phyloP scores from a whole-genome alignment of 208 protist species.

The Crithidia brevicula region DNA sequence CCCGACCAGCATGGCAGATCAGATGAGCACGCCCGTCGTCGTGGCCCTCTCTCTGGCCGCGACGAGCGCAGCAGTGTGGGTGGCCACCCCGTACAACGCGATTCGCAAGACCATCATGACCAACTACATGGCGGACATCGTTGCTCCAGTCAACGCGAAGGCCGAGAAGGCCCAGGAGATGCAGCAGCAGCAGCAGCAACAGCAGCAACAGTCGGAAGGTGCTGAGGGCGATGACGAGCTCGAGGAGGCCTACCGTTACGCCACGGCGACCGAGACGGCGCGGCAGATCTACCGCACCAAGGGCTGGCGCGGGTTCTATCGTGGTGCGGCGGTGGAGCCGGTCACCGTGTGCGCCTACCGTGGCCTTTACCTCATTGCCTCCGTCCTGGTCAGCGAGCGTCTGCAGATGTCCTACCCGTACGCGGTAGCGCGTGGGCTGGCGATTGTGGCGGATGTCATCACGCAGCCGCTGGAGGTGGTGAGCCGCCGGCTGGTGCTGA shows the following conservation, averaged over 20 bases:
- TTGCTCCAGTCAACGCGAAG: slow-evolving; percentile 30
- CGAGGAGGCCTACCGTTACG: slow-evolving; percentile 72
- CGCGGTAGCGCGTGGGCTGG: slow-evolving; percentile 52
- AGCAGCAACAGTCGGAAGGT: neutral
- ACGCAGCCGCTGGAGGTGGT: slow-evolving; percentile 87
- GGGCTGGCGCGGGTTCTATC: slow-evolving; percentile 79
- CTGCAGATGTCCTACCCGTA: slow-evolving; percentile 54
- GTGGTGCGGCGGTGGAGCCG: slow-evolving; percentile 60
- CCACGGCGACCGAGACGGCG: slow-evolving; percentile 52
- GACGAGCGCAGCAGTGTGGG: slow-evolving; percentile 52
- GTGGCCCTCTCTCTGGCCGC: slow-evolving; percentile 58
- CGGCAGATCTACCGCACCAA: slow-evolving; percentile 49
- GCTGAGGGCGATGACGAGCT: neutral
- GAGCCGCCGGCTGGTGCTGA: slow-evolving; percentile 73
- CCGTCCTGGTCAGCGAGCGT: slow-evolving; percentile 36
- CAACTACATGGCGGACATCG: slow-evolving; percentile 84
- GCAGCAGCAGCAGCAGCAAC: neutral
- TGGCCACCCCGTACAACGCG: slow-evolving; percentile 73
- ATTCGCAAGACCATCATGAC: slow-evolving; percentile 77
- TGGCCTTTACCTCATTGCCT: slow-evolving; percentile 54
- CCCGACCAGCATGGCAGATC: slow-evolving; percentile 37
- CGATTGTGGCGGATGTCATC: slow-evolving; percentile 59
- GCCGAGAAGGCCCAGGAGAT: neutral
- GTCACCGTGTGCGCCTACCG: slow-evolving; percentile 72
- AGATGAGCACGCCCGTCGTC: slow-evolving; percentile 46